phyloP scores from a whole-genome alignment of 129 eudicot genomes.

The Arctium minus region DNA sequence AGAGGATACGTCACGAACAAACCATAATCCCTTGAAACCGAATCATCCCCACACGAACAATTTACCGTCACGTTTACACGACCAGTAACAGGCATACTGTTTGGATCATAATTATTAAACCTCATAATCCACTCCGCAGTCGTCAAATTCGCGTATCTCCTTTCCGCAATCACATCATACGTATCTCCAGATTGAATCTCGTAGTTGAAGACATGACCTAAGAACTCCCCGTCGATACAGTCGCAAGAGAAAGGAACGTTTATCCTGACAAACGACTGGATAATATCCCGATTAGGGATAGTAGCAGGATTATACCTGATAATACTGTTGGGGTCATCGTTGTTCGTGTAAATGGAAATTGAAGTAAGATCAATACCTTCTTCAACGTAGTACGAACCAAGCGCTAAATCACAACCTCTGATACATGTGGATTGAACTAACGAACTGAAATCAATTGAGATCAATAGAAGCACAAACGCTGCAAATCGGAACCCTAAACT shows the following conservation, averaged over 20 bases:
- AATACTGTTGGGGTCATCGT: neutral
- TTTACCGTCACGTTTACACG: conserved; percentile 56
- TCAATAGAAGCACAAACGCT: neutral
- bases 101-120: conserved; percentile 38
- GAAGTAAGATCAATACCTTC: conserved; percentile 7
- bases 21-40: conserved; percentile 60
- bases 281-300: conserved; percentile 38
- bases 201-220: conserved; percentile 61
- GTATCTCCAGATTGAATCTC: conserved; percentile 35
- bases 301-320: conserved; percentile 34
- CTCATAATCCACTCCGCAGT: conserved; percentile 31
- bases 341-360: conserved; percentile 25
- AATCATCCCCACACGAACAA: conserved; percentile 72
- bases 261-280: conserved; percentile 19
- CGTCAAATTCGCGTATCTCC: conserved; percentile 63
- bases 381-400: conserved; percentile 56
- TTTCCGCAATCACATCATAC: conserved; percentile 31
- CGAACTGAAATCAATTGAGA: neutral
- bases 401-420: conserved; percentile 60
- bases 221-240: conserved; percentile 41
- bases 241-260: conserved; percentile 66
- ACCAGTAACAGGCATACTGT: conserved; percentile 42
- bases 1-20: conserved; percentile 82
- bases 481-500: conserved; percentile 1
- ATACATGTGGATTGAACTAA: conserved; percentile 40